Base-by-base conservation (phyloP, 2,329 filamentous ascomycete species). In the Paraphoma chrysanthemicola region DNA sequence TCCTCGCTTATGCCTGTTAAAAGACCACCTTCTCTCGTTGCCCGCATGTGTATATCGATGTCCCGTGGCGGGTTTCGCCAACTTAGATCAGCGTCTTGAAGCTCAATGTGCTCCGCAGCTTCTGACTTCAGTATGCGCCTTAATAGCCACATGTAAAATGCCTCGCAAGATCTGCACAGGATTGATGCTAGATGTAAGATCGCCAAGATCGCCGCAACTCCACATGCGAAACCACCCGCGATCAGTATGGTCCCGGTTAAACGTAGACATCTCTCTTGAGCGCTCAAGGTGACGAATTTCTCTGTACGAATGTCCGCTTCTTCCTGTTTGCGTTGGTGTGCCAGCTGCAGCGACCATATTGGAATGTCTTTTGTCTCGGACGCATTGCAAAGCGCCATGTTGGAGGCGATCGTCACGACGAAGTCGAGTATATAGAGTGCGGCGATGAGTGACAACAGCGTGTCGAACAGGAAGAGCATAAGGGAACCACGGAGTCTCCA, bases 151-250 rank as follows among this genome's bases (percentile, higher is more conserved):
- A 42, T 43, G 16, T 41, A 39, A 12, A 29, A n/a, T 29, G 28
- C 31, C 7, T 39, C 49, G 14, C 36, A 10, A 17, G 46, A 3
- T 17, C 31, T 38, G 41, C 39, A 41, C 10, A 41, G 9, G 4
- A 46, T 3, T 12, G 44, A 6, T 12, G 30, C 43, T 9, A 45
- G 5, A 48, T 60, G 54, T 29, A 53, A 33, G 10, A 43, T 4
- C 4, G 47, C 54, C 1, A 57, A 17, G 8, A 53, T 10, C 16
- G 36, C 28, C 0, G 57, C 57, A 9, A 49, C 44, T 7, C 46
- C 52, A 17, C 47, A 44, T 8, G 46, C 49, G 29, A 51, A 54
- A 1, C 46, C 53, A 17, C 57, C 51, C 0, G 54, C 57, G 3
- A 42, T 41, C 14, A 30, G 30, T 18, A 60, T 51, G 30, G 11